These are phyloP conservation scores for Helminthosporium solani DNA, from an alignment of 2,329 filamentous ascomycete species.

Conservation along the genomic window DNA sequence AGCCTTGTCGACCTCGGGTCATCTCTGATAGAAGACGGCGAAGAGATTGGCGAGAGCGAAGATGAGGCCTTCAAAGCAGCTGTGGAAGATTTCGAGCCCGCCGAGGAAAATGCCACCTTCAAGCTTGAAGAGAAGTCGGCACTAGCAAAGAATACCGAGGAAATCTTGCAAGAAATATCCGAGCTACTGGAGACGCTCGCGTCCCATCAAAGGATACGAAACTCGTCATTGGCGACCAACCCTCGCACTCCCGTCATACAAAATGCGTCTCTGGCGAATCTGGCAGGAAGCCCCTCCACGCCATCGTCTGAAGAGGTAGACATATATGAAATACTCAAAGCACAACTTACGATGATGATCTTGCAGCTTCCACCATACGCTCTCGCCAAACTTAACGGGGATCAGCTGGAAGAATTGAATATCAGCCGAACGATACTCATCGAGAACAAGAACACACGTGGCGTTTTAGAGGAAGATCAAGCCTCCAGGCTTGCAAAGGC, in stretches of 20 bases:
- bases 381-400: slow-evolving; percentile 81
- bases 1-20: slow-evolving; percentile 42
- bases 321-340: slow-evolving; percentile 71
- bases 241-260: slow-evolving; percentile 67
- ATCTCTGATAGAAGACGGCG: slow-evolving; percentile 35
- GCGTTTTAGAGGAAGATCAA: slow-evolving; percentile 83
- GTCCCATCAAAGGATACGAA: slow-evolving; percentile 77
- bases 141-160: slow-evolving; percentile 64
- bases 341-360: slow-evolving; percentile 72
- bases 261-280: slow-evolving; percentile 60
- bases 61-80: slow-evolving; percentile 41
- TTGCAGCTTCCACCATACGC: slow-evolving; percentile 78
- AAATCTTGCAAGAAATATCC: slow-evolving; percentile 70
- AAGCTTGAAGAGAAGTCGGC: slow-evolving; percentile 40
- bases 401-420: slow-evolving; percentile 78
- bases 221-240: slow-evolving; percentile 65
- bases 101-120: slow-evolving; percentile 24
- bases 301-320: slow-evolving; percentile 62
- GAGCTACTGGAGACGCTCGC: slow-evolving; percentile 74
- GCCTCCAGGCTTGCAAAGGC: slow-evolving; percentile 46
- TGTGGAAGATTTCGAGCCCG: slow-evolving; percentile 40
- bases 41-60: slow-evolving; percentile 39
- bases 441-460: slow-evolving; percentile 70
- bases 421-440: slow-evolving; percentile 78
- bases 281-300: slow-evolving; percentile 60